phyloP scores from a whole-genome alignment of 2,329 filamentous ascomycete species.

The Colletotrichum tropicicola region DNA sequence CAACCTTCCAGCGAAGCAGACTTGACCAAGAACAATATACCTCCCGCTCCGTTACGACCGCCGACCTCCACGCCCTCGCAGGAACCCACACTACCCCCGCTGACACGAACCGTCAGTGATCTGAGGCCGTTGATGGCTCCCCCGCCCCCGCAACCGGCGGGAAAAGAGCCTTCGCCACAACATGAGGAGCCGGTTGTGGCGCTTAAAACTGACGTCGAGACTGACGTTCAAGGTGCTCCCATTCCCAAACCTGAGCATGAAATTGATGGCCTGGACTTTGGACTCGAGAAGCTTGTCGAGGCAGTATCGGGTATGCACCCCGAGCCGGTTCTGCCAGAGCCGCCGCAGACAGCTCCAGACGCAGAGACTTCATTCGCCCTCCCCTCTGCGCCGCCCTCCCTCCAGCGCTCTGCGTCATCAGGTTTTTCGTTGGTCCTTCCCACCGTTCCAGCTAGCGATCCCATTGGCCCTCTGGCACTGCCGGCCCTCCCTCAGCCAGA shows the following conservation, averaged over 20 bases:
- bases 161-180: constrained; percentile 33
- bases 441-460: constrained; percentile 41
- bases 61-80: constrained; percentile 6
- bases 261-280: constrained; percentile 8
- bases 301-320: background rate
- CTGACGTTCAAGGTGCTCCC: constrained; percentile 17
- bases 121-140: background rate
- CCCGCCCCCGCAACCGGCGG: constrained; percentile 11
- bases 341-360: background rate
- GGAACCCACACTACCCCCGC: constrained; percentile 1
- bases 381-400: constrained; percentile 10
- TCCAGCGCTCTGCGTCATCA: constrained; percentile 34
- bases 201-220: constrained; percentile 18
- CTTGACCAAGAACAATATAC: background rate
- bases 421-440: constrained; percentile 41
- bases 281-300: constrained; percentile 15
- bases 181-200: constrained; percentile 33
- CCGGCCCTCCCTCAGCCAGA: constrained; percentile 34
- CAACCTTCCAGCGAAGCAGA: constrained; percentile 27
- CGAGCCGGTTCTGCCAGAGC: constrained; percentile 1
- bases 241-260: background rate
- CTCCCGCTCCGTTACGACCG: background rate
- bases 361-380: background rate
- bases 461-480: constrained; percentile 43
- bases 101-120: constrained; percentile 4